Evolutionary conservation across 768 basidiomycete species (phyloP), one percentile per base, ranked within the genome.

Genomic region (Vishniacozyma victoriae): DNA sequence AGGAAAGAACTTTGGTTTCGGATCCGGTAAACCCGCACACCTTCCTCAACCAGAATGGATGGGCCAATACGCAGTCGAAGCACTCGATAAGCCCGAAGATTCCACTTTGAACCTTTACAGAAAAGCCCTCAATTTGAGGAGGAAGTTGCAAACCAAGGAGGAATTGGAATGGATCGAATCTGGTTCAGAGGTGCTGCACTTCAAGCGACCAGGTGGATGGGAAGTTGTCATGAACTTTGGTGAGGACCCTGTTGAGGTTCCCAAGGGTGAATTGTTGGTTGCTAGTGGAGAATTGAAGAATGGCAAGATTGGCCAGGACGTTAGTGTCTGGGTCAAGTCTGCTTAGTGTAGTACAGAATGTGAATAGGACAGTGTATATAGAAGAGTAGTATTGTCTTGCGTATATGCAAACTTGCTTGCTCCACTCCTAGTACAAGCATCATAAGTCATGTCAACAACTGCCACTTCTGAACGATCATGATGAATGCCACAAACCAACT

Each of bases 31-130:
- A 44, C 46, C 44, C 2, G 48, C 62, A 7, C 63, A 65, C 26
- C 36, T 61, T 1, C 63, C 63, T 35, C 52, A 54, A 43, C 63
- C 63, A 7, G 55, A 46, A 1, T 60, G 54, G 54, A 46, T 60
- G 25, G 43, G 41, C 26, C 26, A 52, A 1, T 59, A 46, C 19
- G 51, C 56, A 13, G 59, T 57, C 13, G 54, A 61, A 13, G 37
- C 24, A 0, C 41, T 55, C 25, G 54, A 54, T 7, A 16, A 41
- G 5, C 50, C 46, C 16, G n/a, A 22, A 11, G 37, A 35, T 1
- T 58, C 55, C 16, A 60, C 59, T 11, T 50, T 64, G 15, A 53
- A 49, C 25, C 26, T 64, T 33, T 64, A 64, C 35, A 27, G 52
- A 9, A 37, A 55, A 26, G 62, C 62, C 2, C 27, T 64, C 13